Evolutionary conservation across 2,329 filamentous ascomycete genomes (phyloP).

Genomic region (Diaporthe vexans): DNA sequence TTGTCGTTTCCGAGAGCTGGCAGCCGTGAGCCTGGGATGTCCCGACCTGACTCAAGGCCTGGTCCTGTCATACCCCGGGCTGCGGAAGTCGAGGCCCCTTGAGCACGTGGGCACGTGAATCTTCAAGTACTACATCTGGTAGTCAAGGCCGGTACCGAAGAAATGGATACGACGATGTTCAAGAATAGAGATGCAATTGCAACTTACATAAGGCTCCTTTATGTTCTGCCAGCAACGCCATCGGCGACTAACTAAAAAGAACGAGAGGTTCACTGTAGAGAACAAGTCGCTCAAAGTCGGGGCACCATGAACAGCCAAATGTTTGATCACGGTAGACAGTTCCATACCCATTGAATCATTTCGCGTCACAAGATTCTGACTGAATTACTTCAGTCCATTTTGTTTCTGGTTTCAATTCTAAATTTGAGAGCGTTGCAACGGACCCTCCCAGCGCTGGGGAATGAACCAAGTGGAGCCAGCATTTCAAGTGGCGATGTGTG

Average conservation of each 20-base stretch:
- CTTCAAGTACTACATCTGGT: neutral
- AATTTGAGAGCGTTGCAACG: constrained; percentile 15
- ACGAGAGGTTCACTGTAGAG: neutral
- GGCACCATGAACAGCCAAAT: neutral
- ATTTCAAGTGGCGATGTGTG: neutral
- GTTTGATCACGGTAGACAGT: neutral
- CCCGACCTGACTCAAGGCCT: constrained; percentile 29
- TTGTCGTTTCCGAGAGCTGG: neutral
- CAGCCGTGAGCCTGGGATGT: constrained; percentile 6
- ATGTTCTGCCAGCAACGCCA: no score
- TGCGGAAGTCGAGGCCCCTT: neutral
- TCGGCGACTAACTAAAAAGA: no score
- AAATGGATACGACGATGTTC: neutral
- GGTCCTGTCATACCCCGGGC: constrained; percentile 11
- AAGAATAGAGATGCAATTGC: neutral
- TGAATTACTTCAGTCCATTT: neutral
- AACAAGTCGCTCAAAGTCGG: neutral
- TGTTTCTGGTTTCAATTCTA: neutral
- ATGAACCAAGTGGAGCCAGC: neutral
- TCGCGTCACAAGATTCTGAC: neutral
- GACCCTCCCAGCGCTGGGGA: neutral
- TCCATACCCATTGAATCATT: neutral
- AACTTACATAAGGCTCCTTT: neutral
- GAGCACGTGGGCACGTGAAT: constrained; percentile 25
- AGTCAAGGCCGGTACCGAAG: neutral